Base-by-base conservation (phyloP, 176 grass and related monocot species). In the Pontederia paniculata region DNA sequence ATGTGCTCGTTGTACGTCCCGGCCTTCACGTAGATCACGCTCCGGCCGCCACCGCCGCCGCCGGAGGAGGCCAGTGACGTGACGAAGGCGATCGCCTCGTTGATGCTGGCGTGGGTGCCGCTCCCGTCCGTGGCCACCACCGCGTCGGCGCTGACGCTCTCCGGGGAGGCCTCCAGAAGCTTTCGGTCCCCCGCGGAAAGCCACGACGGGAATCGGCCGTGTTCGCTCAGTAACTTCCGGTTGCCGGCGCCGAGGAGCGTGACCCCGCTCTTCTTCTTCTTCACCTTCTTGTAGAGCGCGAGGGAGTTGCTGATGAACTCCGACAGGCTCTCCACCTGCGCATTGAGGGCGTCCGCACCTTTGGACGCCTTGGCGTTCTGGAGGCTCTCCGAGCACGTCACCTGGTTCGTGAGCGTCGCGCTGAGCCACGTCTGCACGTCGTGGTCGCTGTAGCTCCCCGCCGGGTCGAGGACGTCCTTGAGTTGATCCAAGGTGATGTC, bases 391-490 rank as follows among this genome's bases (percentile, higher is more conserved):
- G 19, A 42, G 73, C 89, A 95, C 10, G 79, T 89, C 78, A 70
- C 76, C 50, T 95, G 89, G 80, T 95, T 95, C 10, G 89, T 89
- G 28, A 95, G 85, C 41, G 84, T 75, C 12, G 89, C 84, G 52
- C 89, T 88, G 64, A 95, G 75, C 89, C 89, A 95, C 47, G 89
- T 95, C 5, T 70, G 66, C 48, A 71, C 66, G 22, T 81, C 82
- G 50, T 82, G 60, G 1, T 42, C 65, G 65, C 58, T 66, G 4
- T 65, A 21, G 12, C 56, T 45, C 52, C 46, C 42, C 10, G 44
- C 12, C 1, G 16, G 53, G 0, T 60, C 50, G 3, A 75, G 69
- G n/a, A 87, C 62, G 76, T 74, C 78, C 57, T 73, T 28, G 57
- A 95, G 76, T 67, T 89, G 85, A 11, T 31, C 20, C 69, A 83